Conservation (phyloP, 2,329 filamentous ascomycete species). For the Didymella keratinophila region DNA sequence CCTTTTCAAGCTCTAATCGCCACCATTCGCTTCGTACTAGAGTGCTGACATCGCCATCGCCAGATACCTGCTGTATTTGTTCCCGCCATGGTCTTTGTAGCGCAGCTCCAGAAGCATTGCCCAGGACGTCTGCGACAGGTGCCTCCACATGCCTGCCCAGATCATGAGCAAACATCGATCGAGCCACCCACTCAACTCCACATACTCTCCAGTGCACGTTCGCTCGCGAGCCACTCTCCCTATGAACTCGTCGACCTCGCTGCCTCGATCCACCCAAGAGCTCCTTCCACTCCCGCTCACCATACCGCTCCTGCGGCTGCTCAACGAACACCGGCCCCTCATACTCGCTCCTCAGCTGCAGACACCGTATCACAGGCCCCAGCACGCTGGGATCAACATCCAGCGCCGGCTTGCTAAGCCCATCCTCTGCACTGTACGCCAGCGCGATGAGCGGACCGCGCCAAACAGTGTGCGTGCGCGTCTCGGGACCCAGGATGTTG, state of each 20-base stretch:
- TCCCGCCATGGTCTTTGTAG: no score
- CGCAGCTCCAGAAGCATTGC: no score
- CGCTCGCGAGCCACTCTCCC: no score
- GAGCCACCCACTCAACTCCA: no score
- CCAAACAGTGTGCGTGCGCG: not conserved
- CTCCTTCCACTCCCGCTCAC: slow-evolving; percentile 8
- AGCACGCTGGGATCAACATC: slow-evolving; percentile 19
- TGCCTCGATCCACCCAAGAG: not conserved
- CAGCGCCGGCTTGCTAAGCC: slow-evolving; percentile 20
- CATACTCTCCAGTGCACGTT: no score
- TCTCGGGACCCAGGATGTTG: not conserved
- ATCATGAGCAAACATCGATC: no score
- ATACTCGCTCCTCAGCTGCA: slow-evolving; percentile 24
- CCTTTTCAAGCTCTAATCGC: not conserved
- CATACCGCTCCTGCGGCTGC: slow-evolving; percentile 26
- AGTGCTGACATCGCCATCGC: no score
- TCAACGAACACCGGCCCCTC: slow-evolving; percentile 23
- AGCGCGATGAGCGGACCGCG: slow-evolving; percentile 21
- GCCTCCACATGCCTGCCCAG: no score
- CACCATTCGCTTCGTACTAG: no score
- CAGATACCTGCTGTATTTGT: no score
- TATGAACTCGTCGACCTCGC: not conserved
- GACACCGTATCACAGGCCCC: slow-evolving; percentile 19
- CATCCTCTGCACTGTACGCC: slow-evolving; percentile 19
- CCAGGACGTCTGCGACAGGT: no score